Percentiles rank a stretch among this genome's conserved stretches.
phyloP scores from a whole-genome alignment of 495 filamentous ascomycete species.

The Xylaria bambusicola region DNA sequence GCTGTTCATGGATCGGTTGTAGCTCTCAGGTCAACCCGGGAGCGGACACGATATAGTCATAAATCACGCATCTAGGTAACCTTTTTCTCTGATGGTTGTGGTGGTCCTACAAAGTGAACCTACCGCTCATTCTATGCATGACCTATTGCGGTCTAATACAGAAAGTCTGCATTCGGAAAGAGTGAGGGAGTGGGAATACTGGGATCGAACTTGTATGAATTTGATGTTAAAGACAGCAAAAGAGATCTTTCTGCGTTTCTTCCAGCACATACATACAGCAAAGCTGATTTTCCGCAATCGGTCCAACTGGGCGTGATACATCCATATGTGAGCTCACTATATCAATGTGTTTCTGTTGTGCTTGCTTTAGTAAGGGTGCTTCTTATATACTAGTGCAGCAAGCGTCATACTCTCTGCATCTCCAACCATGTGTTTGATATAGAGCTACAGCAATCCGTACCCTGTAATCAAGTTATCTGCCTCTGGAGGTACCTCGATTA shows the following conservation, averaged over 20 bases:
- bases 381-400: slow-evolving; percentile 1
- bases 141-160: slow-evolving; percentile 16
- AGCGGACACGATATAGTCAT: slow-evolving; percentile 50
- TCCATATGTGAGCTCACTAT: slow-evolving; percentile 8
- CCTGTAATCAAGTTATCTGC: too few species aligned
- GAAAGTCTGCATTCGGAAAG: slow-evolving; percentile 48
- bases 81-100: slow-evolving; percentile 40
- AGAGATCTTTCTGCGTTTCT: slow-evolving; percentile 33
- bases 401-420: background rate
- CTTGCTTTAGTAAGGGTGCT: slow-evolving; percentile 28
- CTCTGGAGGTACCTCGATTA: too few species aligned
- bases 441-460: background rate
- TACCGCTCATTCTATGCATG: slow-evolving; percentile 13
- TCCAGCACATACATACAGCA: slow-evolving; percentile 23
- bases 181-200: slow-evolving; percentile 45
- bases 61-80: slow-evolving; percentile 35
- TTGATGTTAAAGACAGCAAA: slow-evolving; percentile 43
- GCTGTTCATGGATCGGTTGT: slow-evolving; percentile 50
- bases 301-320: slow-evolving; percentile 20
- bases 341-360: slow-evolving; percentile 16
- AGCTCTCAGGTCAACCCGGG: slow-evolving; percentile 44
- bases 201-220: slow-evolving; percentile 53
- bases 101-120: slow-evolving; percentile 41
- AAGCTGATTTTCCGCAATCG: slow-evolving; percentile 17
- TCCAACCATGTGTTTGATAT: background rate